These are phyloP conservation scores for Lichtheimia ramosa DNA, from an alignment of 371 early-diverging fungal species.

Conservation along the genomic window DNA sequence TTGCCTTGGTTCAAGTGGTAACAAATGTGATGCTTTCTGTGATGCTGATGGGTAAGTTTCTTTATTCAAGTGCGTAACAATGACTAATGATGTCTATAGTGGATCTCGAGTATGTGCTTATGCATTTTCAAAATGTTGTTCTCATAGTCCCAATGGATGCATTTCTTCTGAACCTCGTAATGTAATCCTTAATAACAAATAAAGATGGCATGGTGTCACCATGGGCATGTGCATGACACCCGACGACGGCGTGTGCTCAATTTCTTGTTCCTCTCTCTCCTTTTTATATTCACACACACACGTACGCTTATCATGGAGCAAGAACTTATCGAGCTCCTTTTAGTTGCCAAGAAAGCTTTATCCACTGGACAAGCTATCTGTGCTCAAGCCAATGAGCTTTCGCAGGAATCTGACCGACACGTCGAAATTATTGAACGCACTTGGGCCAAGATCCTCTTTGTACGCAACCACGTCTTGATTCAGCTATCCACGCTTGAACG, in stretches of 20 bases:
- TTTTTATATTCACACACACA: background rate
- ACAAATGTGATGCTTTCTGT: constrained; percentile 15
- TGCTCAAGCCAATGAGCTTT: constrained; percentile 36
- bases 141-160: constrained; percentile 10
- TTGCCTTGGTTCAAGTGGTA: background rate
- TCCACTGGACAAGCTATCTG: constrained; percentile 40
- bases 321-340: constrained; percentile 40
- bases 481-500: constrained; percentile 35
- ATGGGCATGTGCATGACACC: background rate
- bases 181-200: background rate
- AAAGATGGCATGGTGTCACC: background rate
- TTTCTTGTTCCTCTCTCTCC: background rate
- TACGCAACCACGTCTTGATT: constrained; percentile 37
- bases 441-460: constrained; percentile 42
- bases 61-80: too few relatives aligned
- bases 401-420: constrained; percentile 33
- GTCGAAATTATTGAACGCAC: constrained; percentile 40
- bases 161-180: constrained; percentile 5
- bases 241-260: background rate
- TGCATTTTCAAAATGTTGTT: constrained; percentile 13
- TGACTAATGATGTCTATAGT: background rate
- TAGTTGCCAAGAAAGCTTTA: constrained; percentile 44
- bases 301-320: constrained; percentile 32
- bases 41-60: constrained; percentile 15
- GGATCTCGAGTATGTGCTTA: constrained; percentile 11